These are phyloP conservation scores for Hippophae tibetana DNA, from an alignment of 306 rosid species.

Conservation along the genomic window DNA sequence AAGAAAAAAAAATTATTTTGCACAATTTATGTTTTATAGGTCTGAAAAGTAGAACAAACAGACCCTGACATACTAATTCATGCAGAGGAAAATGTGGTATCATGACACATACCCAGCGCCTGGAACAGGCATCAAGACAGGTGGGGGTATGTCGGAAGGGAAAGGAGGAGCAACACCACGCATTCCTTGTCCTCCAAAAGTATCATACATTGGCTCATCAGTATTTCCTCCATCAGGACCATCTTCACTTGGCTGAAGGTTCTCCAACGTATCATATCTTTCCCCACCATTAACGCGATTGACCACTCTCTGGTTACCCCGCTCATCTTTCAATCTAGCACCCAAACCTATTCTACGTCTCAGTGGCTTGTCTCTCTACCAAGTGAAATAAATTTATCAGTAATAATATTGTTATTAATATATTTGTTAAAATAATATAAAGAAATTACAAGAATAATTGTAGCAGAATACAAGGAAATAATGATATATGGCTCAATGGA, in stretches of 20 bases:
- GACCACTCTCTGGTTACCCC: constrained; percentile 72
- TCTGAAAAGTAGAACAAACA: constrained; percentile 1
- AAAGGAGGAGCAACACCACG: constrained; percentile 58
- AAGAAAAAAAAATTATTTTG: neutral
- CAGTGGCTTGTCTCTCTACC: constrained; percentile 67
- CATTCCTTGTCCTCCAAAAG: constrained; percentile 55
- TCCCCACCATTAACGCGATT: constrained; percentile 63
- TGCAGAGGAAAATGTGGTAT: neutral
- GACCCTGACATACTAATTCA: constrained; percentile 4
- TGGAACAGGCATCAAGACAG: constrained; percentile 96
- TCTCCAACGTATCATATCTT: constrained; percentile 51
- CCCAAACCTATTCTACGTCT: constrained; percentile 65
- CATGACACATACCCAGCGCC: constrained; percentile 86
- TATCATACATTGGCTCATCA: constrained; percentile 80
- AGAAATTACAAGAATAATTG: neutral
- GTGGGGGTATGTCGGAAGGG: constrained; percentile 72
- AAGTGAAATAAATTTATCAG: constrained; percentile 10
- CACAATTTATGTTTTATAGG: too few relatives aligned
- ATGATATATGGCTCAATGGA: neutral
- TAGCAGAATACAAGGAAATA: neutral
- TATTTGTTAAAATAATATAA: neutral
- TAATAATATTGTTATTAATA: neutral
- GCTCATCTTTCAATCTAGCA: constrained; percentile 77
- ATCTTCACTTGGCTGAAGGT: constrained; percentile 53
- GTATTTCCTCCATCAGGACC: constrained; percentile 59